These are phyloP conservation scores for Hygrocybe punicea DNA, from an alignment of 768 basidiomycete species.

Conservation along the genomic window DNA sequence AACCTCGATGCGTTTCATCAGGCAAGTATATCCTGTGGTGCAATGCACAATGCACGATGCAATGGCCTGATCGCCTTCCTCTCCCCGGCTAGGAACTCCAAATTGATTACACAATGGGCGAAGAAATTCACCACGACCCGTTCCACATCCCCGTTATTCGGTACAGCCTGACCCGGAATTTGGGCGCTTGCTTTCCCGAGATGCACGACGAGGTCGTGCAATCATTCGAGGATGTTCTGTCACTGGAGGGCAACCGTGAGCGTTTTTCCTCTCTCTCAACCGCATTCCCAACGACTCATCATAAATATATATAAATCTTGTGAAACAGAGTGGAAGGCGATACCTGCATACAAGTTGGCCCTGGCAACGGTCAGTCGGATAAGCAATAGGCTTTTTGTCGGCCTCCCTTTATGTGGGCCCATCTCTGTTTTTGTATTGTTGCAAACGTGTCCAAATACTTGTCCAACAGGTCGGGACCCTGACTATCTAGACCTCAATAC, in stretches of 20 bases:
- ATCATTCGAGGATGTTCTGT: neutral
- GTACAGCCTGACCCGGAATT: neutral
- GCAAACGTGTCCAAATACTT: neutral
- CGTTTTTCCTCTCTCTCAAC: neutral
- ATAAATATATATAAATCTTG: neutral
- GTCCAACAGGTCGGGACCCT: constrained; percentile 23
- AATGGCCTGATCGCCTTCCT: neutral
- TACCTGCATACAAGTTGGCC: constrained; percentile 12
- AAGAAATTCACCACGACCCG: neutral
- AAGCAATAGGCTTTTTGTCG: constrained; percentile 28
- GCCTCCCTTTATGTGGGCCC: constrained; percentile 26
- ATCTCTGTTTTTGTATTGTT: neutral
- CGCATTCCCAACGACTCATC: neutral
- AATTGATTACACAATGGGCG: constrained; percentile 5
- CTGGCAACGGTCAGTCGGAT: constrained; percentile 21
- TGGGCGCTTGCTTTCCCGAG: neutral
- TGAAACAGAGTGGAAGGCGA: constrained; percentile 17
- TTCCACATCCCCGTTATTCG: constrained; percentile 3
- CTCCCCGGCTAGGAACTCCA: neutral
- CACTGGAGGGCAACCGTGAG: neutral
- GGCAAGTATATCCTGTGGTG: constrained; percentile 5
- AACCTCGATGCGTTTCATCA: constrained; percentile 10
- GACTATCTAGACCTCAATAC: constrained; percentile 30
- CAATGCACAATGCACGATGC: no score
- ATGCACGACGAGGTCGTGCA: constrained; percentile 6